Evolutionary conservation across 441 rosid genomes (phyloP), one percentile per base, ranked within the genome.

Genomic region (Adansonia grandidieri): DNA sequence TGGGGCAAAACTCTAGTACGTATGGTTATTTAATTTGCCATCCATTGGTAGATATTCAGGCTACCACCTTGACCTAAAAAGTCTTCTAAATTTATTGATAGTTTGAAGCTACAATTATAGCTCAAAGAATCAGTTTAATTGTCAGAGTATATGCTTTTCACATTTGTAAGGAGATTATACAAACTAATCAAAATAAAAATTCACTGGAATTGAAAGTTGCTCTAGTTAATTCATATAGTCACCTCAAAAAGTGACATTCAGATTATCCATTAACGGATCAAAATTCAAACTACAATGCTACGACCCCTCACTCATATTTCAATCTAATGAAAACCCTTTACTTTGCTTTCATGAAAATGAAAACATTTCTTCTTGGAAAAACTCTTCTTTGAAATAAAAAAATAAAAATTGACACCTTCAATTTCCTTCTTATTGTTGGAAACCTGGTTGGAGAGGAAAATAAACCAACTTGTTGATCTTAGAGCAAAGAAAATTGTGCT

Each of bases 51-150:
- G 69, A 64, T 32, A 64, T 37, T 6, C 20, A 15, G 69, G 22
- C 22, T 8, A 11, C 20, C 3, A 19, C 17, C 42, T 9, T 20
- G 14, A 50, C 20, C 58, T 48, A 22, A 14, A 63, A 63, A 8
- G 20, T 14, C 28, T 53, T 22, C 15, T 44, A 9, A 66, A 71
- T 53, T 51, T 71, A 51, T 53, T 71, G 48, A 4, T 71, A 32
- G 63, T 32, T 71, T 32, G 75, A 53, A 69, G 24, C 58, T 69
- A 5, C n/a, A 20, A 4, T 68, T 5, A 11, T 68, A 45, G 57
- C 42, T 47, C 40, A 47, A 20, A 13, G 66, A 24, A 24, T 62
- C 9, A 13, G 5, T 24, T 62, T 9, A 62, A 62, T n/a, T 61
- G 28, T 28, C 14, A 22, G 0, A 45, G 64, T 20, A 0, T 10